phyloP scores from a whole-genome alignment of 495 filamentous ascomycete genomes.

The Chaetomium fimeti region DNA sequence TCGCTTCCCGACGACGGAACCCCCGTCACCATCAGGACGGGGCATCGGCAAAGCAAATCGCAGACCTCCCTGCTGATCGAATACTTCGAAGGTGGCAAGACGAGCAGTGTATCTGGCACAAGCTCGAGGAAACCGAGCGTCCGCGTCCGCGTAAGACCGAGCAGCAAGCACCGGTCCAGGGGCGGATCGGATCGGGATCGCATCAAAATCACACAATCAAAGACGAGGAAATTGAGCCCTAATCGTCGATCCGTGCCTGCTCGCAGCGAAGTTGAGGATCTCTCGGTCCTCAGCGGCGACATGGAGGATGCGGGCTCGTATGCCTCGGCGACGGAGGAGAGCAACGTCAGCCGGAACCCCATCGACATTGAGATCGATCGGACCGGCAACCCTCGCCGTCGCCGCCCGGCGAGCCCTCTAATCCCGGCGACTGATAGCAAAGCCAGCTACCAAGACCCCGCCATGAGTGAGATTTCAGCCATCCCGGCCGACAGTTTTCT shows the following conservation, averaged over 20 bases:
- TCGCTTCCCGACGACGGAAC: slow-evolving; percentile 95
- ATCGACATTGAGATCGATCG: slow-evolving; percentile 77
- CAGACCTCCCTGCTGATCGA: slow-evolving; percentile 96
- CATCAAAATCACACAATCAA: slow-evolving; percentile 78
- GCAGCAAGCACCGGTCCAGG: slow-evolving; percentile 47
- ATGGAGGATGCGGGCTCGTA: slow-evolving; percentile 60
- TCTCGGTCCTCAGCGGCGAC: slow-evolving; percentile 49
- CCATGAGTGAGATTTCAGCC: slow-evolving; percentile 78
- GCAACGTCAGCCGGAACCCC: slow-evolving; percentile 66
- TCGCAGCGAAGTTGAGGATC: slow-evolving; percentile 40
- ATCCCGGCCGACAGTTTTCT: slow-evolving; percentile 91
- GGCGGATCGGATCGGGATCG: slow-evolving; percentile 56
- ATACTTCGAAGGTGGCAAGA: slow-evolving; percentile 91
- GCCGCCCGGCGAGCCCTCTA: slow-evolving; percentile 54
- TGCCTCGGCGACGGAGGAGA: slow-evolving; percentile 74
- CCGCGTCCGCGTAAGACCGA: slow-evolving; percentile 90
- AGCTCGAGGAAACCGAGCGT: slow-evolving; percentile 78
- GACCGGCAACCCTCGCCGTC: slow-evolving; percentile 39
- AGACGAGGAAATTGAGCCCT: slow-evolving; percentile 56
- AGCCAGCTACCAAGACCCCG: slow-evolving; percentile 57
- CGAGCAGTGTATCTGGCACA: slow-evolving; percentile 43
- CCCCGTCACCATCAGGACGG: slow-evolving; percentile 82
- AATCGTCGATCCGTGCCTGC: slow-evolving; percentile 59
- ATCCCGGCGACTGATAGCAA: slow-evolving; percentile 58
- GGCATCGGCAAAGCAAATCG: slow-evolving; percentile 62